phyloP scores from a whole-genome alignment of 2,329 filamentous ascomycete species.

The Passalora sequoiae region DNA sequence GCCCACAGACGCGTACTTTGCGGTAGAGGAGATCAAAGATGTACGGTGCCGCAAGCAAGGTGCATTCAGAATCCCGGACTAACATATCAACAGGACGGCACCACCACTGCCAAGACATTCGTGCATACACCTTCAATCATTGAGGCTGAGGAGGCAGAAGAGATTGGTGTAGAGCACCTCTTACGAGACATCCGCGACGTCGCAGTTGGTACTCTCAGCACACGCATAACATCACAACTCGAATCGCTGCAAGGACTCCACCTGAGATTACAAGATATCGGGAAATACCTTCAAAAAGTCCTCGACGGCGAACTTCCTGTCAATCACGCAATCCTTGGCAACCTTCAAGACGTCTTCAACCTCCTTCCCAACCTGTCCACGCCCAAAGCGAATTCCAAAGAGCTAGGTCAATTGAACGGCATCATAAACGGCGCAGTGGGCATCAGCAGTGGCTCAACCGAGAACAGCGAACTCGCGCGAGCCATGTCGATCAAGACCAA shows the following conservation, averaged over 20 bases:
- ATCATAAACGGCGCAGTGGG: conserved; percentile 53
- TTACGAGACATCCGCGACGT: conserved; percentile 97
- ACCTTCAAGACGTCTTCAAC: conserved; percentile 99
- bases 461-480: conserved; percentile 81
- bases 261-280: conserved; percentile 89
- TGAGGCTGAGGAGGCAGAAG: conserved; percentile 97
- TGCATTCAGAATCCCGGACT: conserved; percentile 14
- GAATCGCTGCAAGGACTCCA: conserved; percentile 96
- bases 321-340: conserved; percentile 94
- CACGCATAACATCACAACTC: conserved; percentile 93
- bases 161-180: conserved; percentile 97
- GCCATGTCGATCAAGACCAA: conserved; percentile 99
- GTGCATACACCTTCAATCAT: conserved; percentile 98
- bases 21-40: conserved; percentile 98
- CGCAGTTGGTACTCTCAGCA: conserved; percentile 91
- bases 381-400: conserved; percentile 63
- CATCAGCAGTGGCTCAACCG: conserved; percentile 46
- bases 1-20: conserved; percentile 97
- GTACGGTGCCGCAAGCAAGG: conserved; percentile 44
- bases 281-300: conserved; percentile 91
- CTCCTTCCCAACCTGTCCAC: conserved; percentile 92
- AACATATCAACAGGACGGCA: conserved; percentile 67
- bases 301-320: conserved; percentile 87
- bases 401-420: conserved; percentile 48
- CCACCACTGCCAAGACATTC: conserved; percentile 93